Conservation (phyloP, 2,329 filamentous ascomycete species). For the Colletotrichum falcatum region DNA sequence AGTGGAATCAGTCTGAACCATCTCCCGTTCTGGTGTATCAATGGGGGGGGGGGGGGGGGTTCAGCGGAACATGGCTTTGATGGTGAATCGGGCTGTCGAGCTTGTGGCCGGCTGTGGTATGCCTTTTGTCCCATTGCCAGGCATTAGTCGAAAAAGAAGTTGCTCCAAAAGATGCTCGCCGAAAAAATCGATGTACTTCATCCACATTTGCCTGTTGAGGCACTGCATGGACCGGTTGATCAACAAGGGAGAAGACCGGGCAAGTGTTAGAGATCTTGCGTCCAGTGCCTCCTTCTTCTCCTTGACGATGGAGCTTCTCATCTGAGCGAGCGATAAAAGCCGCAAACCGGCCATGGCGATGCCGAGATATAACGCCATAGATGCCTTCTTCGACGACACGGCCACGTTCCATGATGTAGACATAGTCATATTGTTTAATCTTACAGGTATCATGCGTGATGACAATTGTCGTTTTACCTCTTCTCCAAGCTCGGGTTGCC, state of each 20-base stretch:
- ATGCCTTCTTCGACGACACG: constrained; percentile 76
- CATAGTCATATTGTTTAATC: constrained; percentile 78
- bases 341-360: constrained; percentile 60
- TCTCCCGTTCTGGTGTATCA: background rate
- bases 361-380: constrained; percentile 64
- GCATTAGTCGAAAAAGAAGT: background rate
- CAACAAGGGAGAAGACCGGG: background rate
- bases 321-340: constrained; percentile 48
- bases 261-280: background rate
- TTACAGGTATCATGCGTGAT: constrained; percentile 91
- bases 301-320: no score
- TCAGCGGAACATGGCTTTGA: background rate
- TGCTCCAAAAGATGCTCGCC: background rate
- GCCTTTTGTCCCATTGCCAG: background rate
- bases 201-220: background rate
- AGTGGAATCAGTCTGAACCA: background rate
- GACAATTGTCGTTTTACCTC: constrained; percentile 87
- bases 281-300: background rate
- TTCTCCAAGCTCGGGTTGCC: constrained; percentile 81
- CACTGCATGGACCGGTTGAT: background rate
- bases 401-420: constrained; percentile 83
- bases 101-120: background rate
- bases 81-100: no score
- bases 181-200: background rate
- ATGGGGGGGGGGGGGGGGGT: background rate